A percentile compares a stretch with the other conserved stretches of the same genome.
These are phyloP conservation scores for Asclepias syriaca DNA, from an alignment of 257 asterid genomes.

Conservation along the genomic window DNA sequence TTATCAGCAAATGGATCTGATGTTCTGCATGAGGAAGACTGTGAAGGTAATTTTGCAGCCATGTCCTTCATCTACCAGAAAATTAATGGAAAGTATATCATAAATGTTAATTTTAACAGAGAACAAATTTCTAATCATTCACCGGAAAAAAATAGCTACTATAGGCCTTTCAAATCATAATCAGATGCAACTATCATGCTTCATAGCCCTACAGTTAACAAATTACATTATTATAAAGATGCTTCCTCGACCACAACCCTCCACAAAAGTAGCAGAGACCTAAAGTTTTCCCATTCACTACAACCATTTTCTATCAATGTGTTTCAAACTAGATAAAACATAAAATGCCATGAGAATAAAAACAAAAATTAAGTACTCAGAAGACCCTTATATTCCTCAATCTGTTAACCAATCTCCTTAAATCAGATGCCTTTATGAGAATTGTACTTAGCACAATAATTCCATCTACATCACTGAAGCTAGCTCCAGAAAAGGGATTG, in stretches of 20 bases:
- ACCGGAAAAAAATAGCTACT: neutral
- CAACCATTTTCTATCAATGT: neutral
- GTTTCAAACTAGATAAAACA: neutral
- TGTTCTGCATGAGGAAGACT: constrained; percentile 38
- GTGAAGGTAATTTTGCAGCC: constrained; percentile 40
- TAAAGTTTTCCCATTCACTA: neutral
- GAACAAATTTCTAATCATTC: neutral
- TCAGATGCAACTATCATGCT: neutral
- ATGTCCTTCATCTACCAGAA: constrained; percentile 46
- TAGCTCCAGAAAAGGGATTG: neutral
- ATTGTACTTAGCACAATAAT: neutral
- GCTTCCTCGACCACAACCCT: neutral
- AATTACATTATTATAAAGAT: neutral
- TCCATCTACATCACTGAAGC: neutral
- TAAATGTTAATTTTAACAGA: constrained; percentile 3
- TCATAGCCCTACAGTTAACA: neutral
- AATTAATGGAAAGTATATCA: constrained; percentile 9
- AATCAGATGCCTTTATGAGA: neutral
- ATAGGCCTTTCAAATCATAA: neutral
- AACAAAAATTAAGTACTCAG: neutral
- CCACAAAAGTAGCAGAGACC: neutral
- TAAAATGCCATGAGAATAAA: neutral
- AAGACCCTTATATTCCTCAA: neutral
- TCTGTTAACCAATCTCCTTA: neutral
- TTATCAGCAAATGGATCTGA: constrained; percentile 35